A percentile compares a stretch with the other conserved stretches of the same genome.
Evolutionary conservation across 306 rosid species (phyloP).

Genomic region (Comarum palustre): DNA sequence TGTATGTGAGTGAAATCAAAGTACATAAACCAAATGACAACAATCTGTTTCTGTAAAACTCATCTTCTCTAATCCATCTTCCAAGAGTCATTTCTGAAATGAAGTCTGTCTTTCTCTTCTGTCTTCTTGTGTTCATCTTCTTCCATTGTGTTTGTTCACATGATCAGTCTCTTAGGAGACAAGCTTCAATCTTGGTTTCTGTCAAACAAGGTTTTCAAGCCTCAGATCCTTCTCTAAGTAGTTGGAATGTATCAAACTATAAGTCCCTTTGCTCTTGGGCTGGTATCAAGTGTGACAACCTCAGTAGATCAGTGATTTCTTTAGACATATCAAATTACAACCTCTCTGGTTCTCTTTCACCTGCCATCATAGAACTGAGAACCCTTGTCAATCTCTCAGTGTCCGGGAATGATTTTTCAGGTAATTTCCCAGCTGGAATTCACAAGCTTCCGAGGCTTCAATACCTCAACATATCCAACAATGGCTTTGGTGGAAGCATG

Average conservation of each 20-base stretch:
- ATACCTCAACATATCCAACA: constrained; percentile 73
- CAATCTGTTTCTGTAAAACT: constrained; percentile 19
- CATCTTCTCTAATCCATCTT: constrained; percentile 25
- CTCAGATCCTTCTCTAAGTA: constrained; percentile 33
- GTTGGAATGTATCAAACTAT: constrained; percentile 59
- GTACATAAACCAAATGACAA: constrained; percentile 7
- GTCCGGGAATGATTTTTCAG: constrained; percentile 48
- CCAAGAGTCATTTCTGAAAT: constrained; percentile 23
- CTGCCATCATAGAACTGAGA: constrained; percentile 46
- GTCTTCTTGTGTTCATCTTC: constrained; percentile 27
- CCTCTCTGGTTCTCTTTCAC: constrained; percentile 64
- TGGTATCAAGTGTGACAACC: constrained; percentile 59
- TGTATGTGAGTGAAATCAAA: constrained; percentile 14
- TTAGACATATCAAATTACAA: constrained; percentile 62
- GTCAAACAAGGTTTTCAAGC: constrained; percentile 52
- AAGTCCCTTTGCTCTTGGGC: constrained; percentile 67
- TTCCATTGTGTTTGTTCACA: constrained; percentile 41
- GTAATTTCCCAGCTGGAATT: constrained; percentile 41
- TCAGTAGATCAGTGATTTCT: constrained; percentile 48
- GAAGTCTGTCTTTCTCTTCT: constrained; percentile 26
- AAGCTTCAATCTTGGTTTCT: constrained; percentile 72
- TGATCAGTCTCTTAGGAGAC: constrained; percentile 47
- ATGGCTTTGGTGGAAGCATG: constrained; percentile 58
- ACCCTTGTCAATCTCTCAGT: constrained; percentile 45
- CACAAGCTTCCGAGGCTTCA: constrained; percentile 44